These are phyloP conservation scores for Elongisporangium senticosum DNA, from an alignment of 352 stramenopile species.

Conservation along the genomic window DNA sequence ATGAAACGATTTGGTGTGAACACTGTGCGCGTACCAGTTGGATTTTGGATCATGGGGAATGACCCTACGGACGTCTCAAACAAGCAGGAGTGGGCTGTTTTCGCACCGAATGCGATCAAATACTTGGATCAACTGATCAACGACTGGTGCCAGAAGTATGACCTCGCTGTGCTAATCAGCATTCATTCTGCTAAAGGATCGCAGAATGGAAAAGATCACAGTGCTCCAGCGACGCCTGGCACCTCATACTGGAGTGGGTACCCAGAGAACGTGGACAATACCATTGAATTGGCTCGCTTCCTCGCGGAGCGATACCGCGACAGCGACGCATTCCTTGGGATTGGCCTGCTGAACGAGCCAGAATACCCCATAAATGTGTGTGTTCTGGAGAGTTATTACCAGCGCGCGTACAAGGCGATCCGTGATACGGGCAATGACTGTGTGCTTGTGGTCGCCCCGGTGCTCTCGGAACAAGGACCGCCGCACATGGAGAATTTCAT, in stretches of 20 bases:
- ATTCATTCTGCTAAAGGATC: conserved; percentile 75
- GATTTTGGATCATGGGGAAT: conserved; percentile 67
- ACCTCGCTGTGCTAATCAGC: conserved; percentile 70
- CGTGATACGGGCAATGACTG: conserved; percentile 48
- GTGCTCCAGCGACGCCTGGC: conserved; percentile 24
- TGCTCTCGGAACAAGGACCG: conserved; percentile 45
- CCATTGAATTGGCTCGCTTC: conserved; percentile 49
- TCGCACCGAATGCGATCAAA: conserved; percentile 32
- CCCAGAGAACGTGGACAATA: conserved; percentile 64
- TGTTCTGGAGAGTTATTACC: conserved; percentile 50
- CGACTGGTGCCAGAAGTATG: conserved; percentile 56
- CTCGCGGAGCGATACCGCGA: conserved; percentile 38
- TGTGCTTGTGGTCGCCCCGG: conserved; percentile 42
- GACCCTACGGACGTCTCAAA: conserved; percentile 40
- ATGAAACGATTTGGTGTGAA: conserved; percentile 62
- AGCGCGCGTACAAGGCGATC: conserved; percentile 48
- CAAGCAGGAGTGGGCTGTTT: conserved; percentile 37
- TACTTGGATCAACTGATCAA: conserved; percentile 81
- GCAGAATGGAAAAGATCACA: conserved; percentile 81
- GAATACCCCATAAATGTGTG: conserved; percentile 45
- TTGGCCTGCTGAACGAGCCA: conserved; percentile 80
- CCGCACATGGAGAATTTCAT: conserved; percentile 33
- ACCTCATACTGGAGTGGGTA: conserved; percentile 44
- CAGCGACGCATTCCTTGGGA: conserved; percentile 45
- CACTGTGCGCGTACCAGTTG: conserved; percentile 73